These are phyloP conservation scores for Trichophyton equinum DNA, from an alignment of 2,329 filamentous ascomycete genomes.

Conservation along the genomic window DNA sequence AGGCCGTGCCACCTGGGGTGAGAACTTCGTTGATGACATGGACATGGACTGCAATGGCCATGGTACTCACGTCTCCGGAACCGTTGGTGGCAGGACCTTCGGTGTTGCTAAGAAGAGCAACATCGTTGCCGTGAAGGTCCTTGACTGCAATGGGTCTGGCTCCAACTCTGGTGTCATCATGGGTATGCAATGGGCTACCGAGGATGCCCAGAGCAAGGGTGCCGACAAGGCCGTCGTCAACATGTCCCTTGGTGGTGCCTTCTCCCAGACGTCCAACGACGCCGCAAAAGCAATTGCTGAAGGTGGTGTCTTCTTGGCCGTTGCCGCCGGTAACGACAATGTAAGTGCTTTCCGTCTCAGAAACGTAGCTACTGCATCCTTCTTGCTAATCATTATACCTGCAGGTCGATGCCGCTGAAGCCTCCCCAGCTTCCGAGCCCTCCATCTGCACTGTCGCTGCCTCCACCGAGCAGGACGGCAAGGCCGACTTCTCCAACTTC, in stretches of 20 bases:
- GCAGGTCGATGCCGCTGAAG: not conserved
- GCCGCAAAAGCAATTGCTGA: constrained; percentile 26
- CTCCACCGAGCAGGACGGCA: constrained; percentile 21
- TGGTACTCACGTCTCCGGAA: constrained; percentile 30
- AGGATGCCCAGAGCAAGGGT: constrained; percentile 21
- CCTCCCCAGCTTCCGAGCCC: constrained; percentile 27
- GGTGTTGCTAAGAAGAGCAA: constrained; percentile 28
- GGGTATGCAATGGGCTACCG: constrained; percentile 34
- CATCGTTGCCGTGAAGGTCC: constrained; percentile 38
- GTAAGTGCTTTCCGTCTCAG: constrained; percentile 8
- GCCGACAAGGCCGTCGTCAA: constrained; percentile 24
- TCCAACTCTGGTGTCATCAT: constrained; percentile 36
- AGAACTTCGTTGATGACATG: constrained; percentile 19
- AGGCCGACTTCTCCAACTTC: constrained; percentile 32
- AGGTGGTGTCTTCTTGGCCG: constrained; percentile 30
- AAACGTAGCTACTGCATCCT: not conserved
- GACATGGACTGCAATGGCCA: constrained; percentile 22
- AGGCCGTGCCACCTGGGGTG: constrained; percentile 26
- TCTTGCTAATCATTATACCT: not conserved
- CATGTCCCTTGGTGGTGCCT: constrained; percentile 26
- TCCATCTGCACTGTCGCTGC: constrained; percentile 32
- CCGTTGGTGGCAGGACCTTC: constrained; percentile 22
- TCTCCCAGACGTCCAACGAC: constrained; percentile 27
- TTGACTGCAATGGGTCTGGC: constrained; percentile 35
- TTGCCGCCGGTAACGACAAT: constrained; percentile 31